Evolutionary conservation across 805 yeast genomes (phyloP), one percentile per base, ranked within the genome.

Genomic region (Zygosaccharomyces siamensis): DNA sequence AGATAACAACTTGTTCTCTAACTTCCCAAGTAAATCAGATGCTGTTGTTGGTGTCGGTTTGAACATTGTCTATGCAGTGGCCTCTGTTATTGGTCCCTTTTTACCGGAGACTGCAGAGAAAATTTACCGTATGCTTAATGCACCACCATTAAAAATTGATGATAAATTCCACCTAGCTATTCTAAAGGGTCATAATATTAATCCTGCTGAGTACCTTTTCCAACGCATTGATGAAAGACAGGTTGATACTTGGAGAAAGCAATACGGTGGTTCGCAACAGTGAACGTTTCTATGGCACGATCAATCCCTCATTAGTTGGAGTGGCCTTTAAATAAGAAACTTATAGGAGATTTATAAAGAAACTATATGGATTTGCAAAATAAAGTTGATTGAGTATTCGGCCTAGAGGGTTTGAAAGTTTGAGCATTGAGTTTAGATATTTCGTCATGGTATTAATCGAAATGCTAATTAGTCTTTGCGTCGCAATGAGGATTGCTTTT

Each of bases 31-130:
- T 30, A 81, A 80, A 61, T 80, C 96, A 11, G 97, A 89, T 63
- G 96, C 96, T 3, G 96, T 92, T 45, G 86, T 93, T 48, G 96
- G 87, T 55, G 85, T 88, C 46, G 97, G 95, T 51, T 74, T 93
- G 67, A 93, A 92, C 72, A 74, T 92, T 64, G 81, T 92, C 43
- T 90, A 89, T 71, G 71, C 89, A 55, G 81, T 93, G n/a, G 80
- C 92, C 38, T 81, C 97, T 0, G 70, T 93, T 45, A 76, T 89
- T 47, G 74, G 79, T 42, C 99, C 99, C 57, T 93, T 77, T 72
- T 88, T 93, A 81, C 99, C 99, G 38, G 89, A 79, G 55, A 85
- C 90, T 32, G 69, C 88, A 7, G 69, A 70, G 41, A 80, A 77
- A 55, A 92, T 93, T 55, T 74, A 77, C 61, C 79, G 81, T 63